Conservation (phyloP, 306 rosid species). For the peach (Prunus persica) region DNA sequence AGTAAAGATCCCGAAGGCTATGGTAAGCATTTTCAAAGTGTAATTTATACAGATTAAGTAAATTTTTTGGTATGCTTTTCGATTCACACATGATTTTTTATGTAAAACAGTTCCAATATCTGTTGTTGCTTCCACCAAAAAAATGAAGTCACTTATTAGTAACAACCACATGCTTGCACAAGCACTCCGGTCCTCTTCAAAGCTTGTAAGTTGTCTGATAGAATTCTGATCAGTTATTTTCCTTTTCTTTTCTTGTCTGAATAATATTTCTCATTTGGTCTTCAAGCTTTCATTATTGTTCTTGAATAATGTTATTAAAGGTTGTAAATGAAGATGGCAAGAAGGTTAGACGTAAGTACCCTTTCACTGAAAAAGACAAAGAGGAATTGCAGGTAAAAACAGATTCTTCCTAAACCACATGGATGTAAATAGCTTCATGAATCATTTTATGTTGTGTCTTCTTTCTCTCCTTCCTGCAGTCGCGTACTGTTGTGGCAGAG, state of each 20-base stretch:
- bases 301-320: slow-evolving; percentile 32
- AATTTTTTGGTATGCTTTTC: background rate
- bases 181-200: slow-evolving; percentile 73
- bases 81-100: slow-evolving; percentile 3
- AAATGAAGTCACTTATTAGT: slow-evolving; percentile 63
- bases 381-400: slow-evolving; percentile 75
- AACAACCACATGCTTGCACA: slow-evolving; percentile 58
- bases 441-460: background rate
- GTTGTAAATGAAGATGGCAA: slow-evolving; percentile 76
- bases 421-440: background rate
- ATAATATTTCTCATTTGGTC: background rate
- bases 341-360: slow-evolving; percentile 77
- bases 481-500: slow-evolving; percentile 84
- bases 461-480: slow-evolving; percentile 51
- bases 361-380: slow-evolving; percentile 78
- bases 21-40: slow-evolving; percentile 46
- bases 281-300: background rate
- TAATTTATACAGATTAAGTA: background rate
- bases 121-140: slow-evolving; percentile 71
- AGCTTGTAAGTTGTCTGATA: slow-evolving; percentile 61
- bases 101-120: slow-evolving; percentile 63
- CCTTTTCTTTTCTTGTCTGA: background rate
- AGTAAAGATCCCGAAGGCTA: slow-evolving; percentile 92
- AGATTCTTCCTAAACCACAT: background rate
- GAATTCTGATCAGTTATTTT: background rate